phyloP scores from a whole-genome alignment of 805 yeast species.

The Candida ulmi region DNA sequence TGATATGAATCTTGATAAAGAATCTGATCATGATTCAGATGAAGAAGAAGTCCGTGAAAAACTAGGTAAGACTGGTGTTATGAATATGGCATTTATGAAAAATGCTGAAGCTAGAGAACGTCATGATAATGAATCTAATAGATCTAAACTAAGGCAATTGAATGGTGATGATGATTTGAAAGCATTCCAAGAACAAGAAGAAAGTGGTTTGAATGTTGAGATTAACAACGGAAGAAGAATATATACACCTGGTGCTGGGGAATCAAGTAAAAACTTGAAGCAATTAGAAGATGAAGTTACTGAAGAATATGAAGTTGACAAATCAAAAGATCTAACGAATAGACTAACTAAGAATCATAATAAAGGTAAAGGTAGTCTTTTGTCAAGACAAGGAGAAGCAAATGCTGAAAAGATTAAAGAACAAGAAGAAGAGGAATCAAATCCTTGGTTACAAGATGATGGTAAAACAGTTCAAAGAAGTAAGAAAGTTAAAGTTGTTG shows the following conservation, averaged over 20 bases:
- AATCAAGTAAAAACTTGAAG: conserved; percentile 26
- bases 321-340: conserved; percentile 38
- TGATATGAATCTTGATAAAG: conserved; percentile 45
- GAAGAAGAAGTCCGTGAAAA: conserved; percentile 31
- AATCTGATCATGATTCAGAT: conserved; percentile 37
- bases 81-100: conserved; percentile 94
- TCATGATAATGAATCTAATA: conserved; percentile 49
- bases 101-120: conserved; percentile 73
- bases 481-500: conserved; percentile 41
- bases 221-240: conserved; percentile 76
- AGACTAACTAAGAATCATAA: conserved; percentile 27
- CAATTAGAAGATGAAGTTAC: conserved; percentile 29
- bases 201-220: conserved; percentile 38
- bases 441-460: conserved; percentile 46
- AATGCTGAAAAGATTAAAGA: conserved; percentile 5
- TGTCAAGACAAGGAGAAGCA: conserved; percentile 7
- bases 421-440: conserved; percentile 24
- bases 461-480: conserved; percentile 30
- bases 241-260: conserved; percentile 53
- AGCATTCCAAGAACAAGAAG: conserved; percentile 30
- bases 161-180: conserved; percentile 41
- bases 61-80: conserved; percentile 79
- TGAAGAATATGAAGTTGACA: conserved; percentile 47
- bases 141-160: conserved; percentile 45
- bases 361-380: conserved; percentile 5